Conservation (phyloP, 495 filamentous ascomycete species). For the Aspergillus egyptiacus region DNA sequence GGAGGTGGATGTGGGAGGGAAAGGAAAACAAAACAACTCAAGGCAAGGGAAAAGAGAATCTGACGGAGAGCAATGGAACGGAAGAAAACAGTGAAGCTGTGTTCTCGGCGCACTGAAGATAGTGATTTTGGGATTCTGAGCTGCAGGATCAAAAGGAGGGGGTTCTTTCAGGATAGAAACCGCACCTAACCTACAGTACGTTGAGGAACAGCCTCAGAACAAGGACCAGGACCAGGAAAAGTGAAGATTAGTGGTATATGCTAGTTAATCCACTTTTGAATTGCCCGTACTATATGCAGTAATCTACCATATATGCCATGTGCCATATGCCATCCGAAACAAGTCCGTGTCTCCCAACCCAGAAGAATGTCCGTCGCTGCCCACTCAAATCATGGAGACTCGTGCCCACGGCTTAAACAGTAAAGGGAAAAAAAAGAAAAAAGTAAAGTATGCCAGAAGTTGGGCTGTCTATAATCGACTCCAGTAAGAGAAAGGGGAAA, state of each 20-base stretch:
- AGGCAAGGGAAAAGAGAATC: neutral
- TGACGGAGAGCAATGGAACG: neutral
- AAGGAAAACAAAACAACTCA: neutral
- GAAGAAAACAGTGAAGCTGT: neutral
- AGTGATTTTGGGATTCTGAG: no score
- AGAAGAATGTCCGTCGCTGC: constrained; percentile 4
- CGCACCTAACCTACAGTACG: no score
- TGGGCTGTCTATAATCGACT: constrained; percentile 3
- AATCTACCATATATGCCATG: constrained; percentile 11
- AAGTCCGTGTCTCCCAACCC: constrained; percentile 2
- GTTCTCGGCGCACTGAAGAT: constrained; percentile 11
- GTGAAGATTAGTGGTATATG: neutral
- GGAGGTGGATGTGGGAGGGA: neutral
- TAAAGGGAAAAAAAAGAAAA: neutral
- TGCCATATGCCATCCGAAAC: constrained; percentile 3
- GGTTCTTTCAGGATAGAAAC: neutral
- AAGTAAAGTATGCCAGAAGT: neutral
- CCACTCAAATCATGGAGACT: constrained; percentile 2
- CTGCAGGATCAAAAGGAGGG: no score
- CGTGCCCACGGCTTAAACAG: neutral
- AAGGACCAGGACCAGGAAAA: neutral
- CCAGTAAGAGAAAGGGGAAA: neutral
- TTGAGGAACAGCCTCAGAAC: no score
- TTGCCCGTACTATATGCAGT: constrained; percentile 9
- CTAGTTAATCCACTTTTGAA: constrained; percentile 11